Evolutionary conservation across 768 basidiomycete species (phyloP).

Genomic region (Termitomyces sp.): DNA sequence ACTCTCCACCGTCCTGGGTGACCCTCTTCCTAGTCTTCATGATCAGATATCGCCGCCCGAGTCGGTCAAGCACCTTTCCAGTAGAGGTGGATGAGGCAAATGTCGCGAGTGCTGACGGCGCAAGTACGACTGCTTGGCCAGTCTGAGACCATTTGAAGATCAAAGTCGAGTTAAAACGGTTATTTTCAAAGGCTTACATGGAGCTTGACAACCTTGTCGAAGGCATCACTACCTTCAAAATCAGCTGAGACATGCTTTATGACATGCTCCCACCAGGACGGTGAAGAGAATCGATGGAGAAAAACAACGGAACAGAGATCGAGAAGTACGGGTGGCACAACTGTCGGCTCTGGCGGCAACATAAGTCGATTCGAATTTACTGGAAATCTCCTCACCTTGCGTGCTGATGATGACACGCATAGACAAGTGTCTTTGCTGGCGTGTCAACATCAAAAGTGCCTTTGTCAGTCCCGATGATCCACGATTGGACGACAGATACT

Average conservation of each 20-base stretch:
- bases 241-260: constrained; percentile 64
- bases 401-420: constrained; percentile 75
- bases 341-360: constrained; percentile 55
- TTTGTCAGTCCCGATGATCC: constrained; percentile 50
- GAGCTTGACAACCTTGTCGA: constrained; percentile 60
- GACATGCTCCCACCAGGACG: constrained; percentile 71
- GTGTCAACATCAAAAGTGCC: constrained; percentile 50
- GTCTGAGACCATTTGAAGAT: constrained; percentile 36
- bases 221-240: constrained; percentile 52
- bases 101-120: constrained; percentile 54
- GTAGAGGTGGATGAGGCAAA: constrained; percentile 20
- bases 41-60: constrained; percentile 55
- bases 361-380: neutral
- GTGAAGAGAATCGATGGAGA: constrained; percentile 73
- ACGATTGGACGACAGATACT: constrained; percentile 55
- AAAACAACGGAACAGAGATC: constrained; percentile 63
- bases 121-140: constrained; percentile 65
- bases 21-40: constrained; percentile 59
- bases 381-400: constrained; percentile 41
- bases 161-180: neutral
- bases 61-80: constrained; percentile 30
- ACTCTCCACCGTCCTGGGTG: constrained; percentile 62
- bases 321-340: constrained; percentile 61
- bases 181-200: constrained; percentile 36
- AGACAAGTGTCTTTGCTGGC: constrained; percentile 67